These are phyloP conservation scores for Jasminum sambac DNA, from an alignment of 257 asterid species.

Conservation along the genomic window DNA sequence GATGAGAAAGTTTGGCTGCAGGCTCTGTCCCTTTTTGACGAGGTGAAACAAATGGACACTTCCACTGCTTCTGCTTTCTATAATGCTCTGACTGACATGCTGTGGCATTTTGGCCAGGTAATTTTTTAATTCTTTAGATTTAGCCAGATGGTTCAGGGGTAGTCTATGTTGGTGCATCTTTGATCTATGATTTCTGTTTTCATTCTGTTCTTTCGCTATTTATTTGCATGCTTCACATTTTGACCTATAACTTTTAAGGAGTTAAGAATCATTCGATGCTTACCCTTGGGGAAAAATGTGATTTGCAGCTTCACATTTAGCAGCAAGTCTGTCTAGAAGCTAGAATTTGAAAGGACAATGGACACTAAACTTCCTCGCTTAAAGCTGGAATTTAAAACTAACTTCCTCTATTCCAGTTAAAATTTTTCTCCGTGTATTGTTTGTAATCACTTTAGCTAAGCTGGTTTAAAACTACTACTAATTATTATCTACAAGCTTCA, in stretches of 20 bases:
- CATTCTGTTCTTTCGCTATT: background rate
- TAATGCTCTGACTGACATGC: slow-evolving; percentile 92
- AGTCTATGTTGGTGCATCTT: background rate
- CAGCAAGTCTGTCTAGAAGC: too few relatives aligned
- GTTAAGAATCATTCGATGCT: background rate
- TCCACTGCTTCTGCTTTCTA: slow-evolving; percentile 92
- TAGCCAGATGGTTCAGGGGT: background rate
- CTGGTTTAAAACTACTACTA: too few relatives aligned
- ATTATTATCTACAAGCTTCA: too few relatives aligned
- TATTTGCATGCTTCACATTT: background rate
- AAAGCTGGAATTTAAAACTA: too few relatives aligned
- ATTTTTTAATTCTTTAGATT: slow-evolving; percentile 7
- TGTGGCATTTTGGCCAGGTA: slow-evolving; percentile 99
- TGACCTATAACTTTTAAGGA: background rate
- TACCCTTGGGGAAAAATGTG: background rate
- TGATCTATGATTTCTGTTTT: background rate
- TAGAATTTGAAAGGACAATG: too few relatives aligned
- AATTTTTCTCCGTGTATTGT: too few relatives aligned
- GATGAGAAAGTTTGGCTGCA: slow-evolving; percentile 66
- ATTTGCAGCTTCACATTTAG: too few relatives aligned
- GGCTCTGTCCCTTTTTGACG: slow-evolving; percentile 79
- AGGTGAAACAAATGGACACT: slow-evolving; percentile 87
- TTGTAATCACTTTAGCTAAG: too few relatives aligned
- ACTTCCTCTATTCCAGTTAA: too few relatives aligned
- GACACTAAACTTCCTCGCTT: too few relatives aligned